Conservation (phyloP, 768 basidiomycete species). For the Paxillus involutus region DNA sequence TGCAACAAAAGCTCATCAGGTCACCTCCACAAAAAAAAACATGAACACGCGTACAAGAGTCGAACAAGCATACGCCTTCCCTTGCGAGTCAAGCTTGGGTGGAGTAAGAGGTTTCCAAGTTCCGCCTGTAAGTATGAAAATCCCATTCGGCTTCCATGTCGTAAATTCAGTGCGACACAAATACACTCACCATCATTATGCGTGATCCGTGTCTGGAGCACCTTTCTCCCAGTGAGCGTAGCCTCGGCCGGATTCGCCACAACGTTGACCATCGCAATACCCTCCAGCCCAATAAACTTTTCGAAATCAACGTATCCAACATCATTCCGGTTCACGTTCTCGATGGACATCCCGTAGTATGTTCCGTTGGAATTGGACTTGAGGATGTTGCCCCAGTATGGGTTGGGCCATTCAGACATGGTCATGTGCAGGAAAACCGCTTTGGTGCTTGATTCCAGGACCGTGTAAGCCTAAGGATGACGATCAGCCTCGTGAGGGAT, state of each 20-base stretch:
- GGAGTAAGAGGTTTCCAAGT: conserved; percentile 84
- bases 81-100: conserved; percentile 73
- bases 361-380: conserved; percentile 99
- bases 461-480: conserved; percentile 73
- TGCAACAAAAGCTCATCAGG: conserved; percentile 28
- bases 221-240: conserved; percentile 65
- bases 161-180: neutral
- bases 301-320: conserved; percentile 94
- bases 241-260: conserved; percentile 84
- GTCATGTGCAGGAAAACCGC: conserved; percentile 96
- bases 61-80: conserved; percentile 67
- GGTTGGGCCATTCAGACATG: conserved; percentile 71
- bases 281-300: conserved; percentile 94
- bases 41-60: conserved; percentile 48
- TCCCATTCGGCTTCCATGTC: neutral
- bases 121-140: conserved; percentile 50
- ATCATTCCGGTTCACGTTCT: conserved; percentile 88
- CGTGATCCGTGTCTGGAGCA: conserved; percentile 83
- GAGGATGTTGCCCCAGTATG: conserved; percentile 87
- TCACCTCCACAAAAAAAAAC: neutral
- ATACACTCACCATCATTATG: conserved; percentile 85
- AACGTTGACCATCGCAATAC: conserved; percentile 91
- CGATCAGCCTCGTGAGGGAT: neutral
- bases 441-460: conserved; percentile 91
- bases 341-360: conserved; percentile 85